phyloP scores from a whole-genome alignment of 73 alveolate genomes.

The Tetrahymena malaccensis region DNA sequence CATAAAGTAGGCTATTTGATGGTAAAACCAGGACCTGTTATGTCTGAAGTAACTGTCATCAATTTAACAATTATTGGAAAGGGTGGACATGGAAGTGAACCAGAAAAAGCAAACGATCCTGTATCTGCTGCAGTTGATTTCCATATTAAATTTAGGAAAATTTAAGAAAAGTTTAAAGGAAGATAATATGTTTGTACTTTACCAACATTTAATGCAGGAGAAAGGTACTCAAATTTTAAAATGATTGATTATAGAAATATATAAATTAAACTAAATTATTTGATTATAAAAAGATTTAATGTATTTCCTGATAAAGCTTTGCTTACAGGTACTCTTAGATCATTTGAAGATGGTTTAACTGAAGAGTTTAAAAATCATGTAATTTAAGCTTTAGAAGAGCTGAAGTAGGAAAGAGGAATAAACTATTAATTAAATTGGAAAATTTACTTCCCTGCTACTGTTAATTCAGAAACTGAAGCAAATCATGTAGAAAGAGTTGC shows the following conservation, averaged over 20 bases:
- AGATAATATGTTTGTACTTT: slow-evolving; percentile 37
- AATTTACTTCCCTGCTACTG: slow-evolving; percentile 36
- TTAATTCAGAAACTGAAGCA: slow-evolving; percentile 40
- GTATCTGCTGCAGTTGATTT: slow-evolving; percentile 42
- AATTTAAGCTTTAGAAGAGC: neutral
- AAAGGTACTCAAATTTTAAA: neutral
- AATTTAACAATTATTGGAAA: slow-evolving; percentile 41
- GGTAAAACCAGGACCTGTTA: slow-evolving; percentile 41
- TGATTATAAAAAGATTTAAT: slow-evolving; percentile 19
- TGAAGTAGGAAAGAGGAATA: neutral
- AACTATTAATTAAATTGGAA: neutral
- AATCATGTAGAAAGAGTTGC: slow-evolving; percentile 46
- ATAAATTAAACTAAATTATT: neutral
- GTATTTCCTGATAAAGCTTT: slow-evolving; percentile 59
- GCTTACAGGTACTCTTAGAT: slow-evolving; percentile 53
- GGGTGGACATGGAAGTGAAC: slow-evolving; percentile 65
- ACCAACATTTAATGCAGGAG: slow-evolving; percentile 49
- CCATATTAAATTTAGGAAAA: slow-evolving; percentile 7
- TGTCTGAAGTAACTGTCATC: slow-evolving; percentile 45
- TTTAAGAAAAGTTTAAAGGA: slow-evolving; percentile 6
- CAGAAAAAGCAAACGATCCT: slow-evolving; percentile 42
- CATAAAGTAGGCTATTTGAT: slow-evolving; percentile 41
- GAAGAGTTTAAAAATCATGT: slow-evolving; percentile 9
- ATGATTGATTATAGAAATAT: too few species aligned
- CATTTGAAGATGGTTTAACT: slow-evolving; percentile 34